Percentiles rank a stretch among this genome's conserved stretches.
phyloP scores from a whole-genome alignment of 2,329 filamentous ascomycete genomes.

The Colletotrichum abscissum region DNA sequence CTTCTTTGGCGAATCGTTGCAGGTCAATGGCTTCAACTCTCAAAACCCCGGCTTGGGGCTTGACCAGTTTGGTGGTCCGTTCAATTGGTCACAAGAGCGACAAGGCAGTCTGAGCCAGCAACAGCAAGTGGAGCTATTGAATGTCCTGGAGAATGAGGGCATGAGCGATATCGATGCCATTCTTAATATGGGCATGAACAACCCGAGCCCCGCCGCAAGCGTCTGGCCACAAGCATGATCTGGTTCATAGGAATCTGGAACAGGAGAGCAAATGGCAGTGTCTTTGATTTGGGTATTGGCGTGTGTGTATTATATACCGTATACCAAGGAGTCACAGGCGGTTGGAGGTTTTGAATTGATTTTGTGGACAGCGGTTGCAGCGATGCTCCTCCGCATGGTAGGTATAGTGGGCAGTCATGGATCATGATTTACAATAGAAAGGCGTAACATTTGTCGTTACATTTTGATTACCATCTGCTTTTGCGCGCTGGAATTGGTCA shows the following conservation, averaged over 20 bases:
- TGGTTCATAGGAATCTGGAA: not conserved
- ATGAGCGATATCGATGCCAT: slow-evolving; percentile 71
- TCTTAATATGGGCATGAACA: slow-evolving; percentile 53
- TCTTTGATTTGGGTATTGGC: not conserved
- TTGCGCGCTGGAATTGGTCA: not conserved
- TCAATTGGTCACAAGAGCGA: slow-evolving; percentile 56
- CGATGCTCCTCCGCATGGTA: slow-evolving; percentile 9
- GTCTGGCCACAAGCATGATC: slow-evolving; percentile 24
- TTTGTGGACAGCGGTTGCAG: slow-evolving; percentile 6
- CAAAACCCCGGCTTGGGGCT: slow-evolving; percentile 45
- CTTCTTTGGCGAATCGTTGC: slow-evolving; percentile 53
- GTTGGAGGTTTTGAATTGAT: not conserved
- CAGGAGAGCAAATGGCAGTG: not conserved
- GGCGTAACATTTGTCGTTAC: not conserved
- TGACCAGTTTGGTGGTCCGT: slow-evolving; percentile 40
- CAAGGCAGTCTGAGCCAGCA: slow-evolving; percentile 81
- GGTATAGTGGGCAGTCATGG: not conserved
- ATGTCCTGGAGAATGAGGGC: slow-evolving; percentile 78
- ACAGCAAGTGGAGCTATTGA: slow-evolving; percentile 87
- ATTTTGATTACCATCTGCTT: not conserved
- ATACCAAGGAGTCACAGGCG: slow-evolving; percentile 29
- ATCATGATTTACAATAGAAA: slow-evolving; percentile 5
- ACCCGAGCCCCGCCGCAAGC: not conserved
- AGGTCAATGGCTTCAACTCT: slow-evolving; percentile 27
- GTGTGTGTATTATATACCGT: not conserved